A percentile compares a stretch with the other conserved stretches of the same genome.
Evolutionary conservation across 768 basidiomycete species (phyloP).

Genomic region (Leccinum uliginosum): DNA sequence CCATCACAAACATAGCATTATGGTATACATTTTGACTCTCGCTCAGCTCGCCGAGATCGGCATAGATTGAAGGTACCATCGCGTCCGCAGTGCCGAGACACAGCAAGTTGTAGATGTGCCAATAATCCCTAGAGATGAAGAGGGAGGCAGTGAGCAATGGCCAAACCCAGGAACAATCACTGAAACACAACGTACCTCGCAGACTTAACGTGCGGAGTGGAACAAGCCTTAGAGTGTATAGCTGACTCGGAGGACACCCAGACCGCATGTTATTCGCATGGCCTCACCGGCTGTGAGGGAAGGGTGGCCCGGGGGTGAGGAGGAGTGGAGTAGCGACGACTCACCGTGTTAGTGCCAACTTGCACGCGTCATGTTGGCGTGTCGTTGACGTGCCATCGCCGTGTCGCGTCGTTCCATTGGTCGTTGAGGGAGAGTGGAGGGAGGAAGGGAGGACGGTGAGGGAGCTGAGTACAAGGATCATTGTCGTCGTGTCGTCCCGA

Average conservation of each 20-base stretch:
- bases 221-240: conserved; percentile 94
- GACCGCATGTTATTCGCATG: conserved; percentile 94
- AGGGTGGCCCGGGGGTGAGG: too few species aligned
- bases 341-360: too few species aligned
- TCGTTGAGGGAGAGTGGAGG: too few species aligned
- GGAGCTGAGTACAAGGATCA: too few species aligned
- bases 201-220: conserved; percentile 95
- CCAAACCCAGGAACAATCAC: not conserved
- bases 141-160: not conserved
- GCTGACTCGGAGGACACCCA: conserved; percentile 86
- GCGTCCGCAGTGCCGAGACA: conserved; percentile 90
- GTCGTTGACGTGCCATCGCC: too few species aligned
- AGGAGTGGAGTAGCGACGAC: too few species aligned
- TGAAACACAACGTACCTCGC: conserved; percentile 60
- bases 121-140: conserved; percentile 55
- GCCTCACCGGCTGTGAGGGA: conserved; percentile 94
- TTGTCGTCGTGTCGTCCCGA: too few species aligned
- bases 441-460: too few species aligned
- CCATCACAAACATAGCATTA: too few species aligned
- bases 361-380: too few species aligned
- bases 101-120: conserved; percentile 92
- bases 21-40: conserved; percentile 91
- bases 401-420: too few species aligned
- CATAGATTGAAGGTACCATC: conserved; percentile 93
- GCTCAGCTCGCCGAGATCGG: conserved; percentile 82